Base-by-base conservation (phyloP, 345 rosid genomes). In the Gynandropsis gynandra region DNA sequence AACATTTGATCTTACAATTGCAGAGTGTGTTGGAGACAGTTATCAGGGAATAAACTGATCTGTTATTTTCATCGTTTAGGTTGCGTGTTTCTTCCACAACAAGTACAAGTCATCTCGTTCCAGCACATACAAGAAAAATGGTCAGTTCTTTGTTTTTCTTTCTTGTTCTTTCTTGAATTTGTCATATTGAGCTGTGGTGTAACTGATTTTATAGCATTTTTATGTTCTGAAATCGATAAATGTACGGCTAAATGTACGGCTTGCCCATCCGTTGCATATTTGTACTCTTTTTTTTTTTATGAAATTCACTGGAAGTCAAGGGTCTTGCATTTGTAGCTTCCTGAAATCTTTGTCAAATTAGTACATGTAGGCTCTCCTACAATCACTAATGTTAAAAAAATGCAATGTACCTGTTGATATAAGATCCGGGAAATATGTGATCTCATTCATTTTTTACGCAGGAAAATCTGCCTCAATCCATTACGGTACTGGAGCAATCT, bases 401-500 rank as follows among this genome's bases (percentile, higher is more conserved):
- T n/a, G 47, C 14, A 12, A 15, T 19, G 13, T 36, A 2, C 10
- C 13, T 33, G 10, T 56, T 44, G 42, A 43, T 35, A 18, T 10
- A 35, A 45, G 34, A 11, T 29, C 32, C 36, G 4, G 15, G 41
- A 36, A 35, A 32, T 31, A 51, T 51, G 15, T 62, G 5, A 24
- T 24, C 29, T 29, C 48, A 4, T 14, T 12, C 42, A 27, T 38
- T 11, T 10, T 16, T 54, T 38, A 29, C 61, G 50, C 64, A 87
- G 96, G 98, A 38, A 61, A 73, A 64, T 10, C 71, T 0, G 98
- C 92, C 0, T 78, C 64, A 19, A 92, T 92, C 56, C 90, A 69
- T 41, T 92, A 92, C 51, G 96, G 98, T 3, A 79, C 93, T 50
- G 98, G 98, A 52, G 74, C 96, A 29, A 72, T 83, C 69, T 72